phyloP scores from a whole-genome alignment of 2,329 filamentous ascomycete species.

The Microdochium bolleyi region DNA sequence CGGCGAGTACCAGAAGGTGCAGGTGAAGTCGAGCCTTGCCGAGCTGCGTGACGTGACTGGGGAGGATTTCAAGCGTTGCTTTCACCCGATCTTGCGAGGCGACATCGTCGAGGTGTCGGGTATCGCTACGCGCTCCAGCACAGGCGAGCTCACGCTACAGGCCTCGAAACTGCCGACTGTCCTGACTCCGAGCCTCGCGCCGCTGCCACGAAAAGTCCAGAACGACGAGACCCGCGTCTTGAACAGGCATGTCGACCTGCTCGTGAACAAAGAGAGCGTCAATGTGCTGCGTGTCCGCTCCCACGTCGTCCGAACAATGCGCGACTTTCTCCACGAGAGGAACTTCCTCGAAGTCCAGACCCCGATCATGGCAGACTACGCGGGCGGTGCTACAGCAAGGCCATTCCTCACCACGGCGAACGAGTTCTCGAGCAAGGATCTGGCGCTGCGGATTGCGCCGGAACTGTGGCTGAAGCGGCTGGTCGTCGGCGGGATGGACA shows the following conservation, averaged over 20 bases:
- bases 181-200: slow-evolving; percentile 70
- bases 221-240: slow-evolving; percentile 66
- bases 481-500: slow-evolving; percentile 80
- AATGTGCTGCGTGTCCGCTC: slow-evolving; percentile 70
- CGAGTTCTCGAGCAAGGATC: slow-evolving; percentile 61
- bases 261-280: slow-evolving; percentile 61
- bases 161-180: slow-evolving; percentile 62
- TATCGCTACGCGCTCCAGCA: slow-evolving; percentile 56
- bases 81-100: slow-evolving; percentile 64
- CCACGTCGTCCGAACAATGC: slow-evolving; percentile 64
- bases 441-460: slow-evolving; percentile 82
- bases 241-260: slow-evolving; percentile 78
- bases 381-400: slow-evolving; percentile 80
- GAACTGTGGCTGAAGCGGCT: slow-evolving; percentile 93
- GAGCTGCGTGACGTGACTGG: slow-evolving; percentile 30
- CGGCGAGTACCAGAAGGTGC: slow-evolving; percentile 63
- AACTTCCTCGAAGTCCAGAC: slow-evolving; percentile 85
- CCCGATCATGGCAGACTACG: slow-evolving; percentile 73
- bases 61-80: slow-evolving; percentile 49
- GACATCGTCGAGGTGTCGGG: slow-evolving; percentile 66
- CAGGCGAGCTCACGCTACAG: slow-evolving; percentile 70
- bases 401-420: slow-evolving; percentile 77
- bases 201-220: slow-evolving; percentile 62
- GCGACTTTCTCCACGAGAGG: slow-evolving; percentile 62
- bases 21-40: slow-evolving; percentile 66